Evolutionary conservation across 1,139 yeast genomes (phyloP).

Genomic region (Pichia sp.): DNA sequence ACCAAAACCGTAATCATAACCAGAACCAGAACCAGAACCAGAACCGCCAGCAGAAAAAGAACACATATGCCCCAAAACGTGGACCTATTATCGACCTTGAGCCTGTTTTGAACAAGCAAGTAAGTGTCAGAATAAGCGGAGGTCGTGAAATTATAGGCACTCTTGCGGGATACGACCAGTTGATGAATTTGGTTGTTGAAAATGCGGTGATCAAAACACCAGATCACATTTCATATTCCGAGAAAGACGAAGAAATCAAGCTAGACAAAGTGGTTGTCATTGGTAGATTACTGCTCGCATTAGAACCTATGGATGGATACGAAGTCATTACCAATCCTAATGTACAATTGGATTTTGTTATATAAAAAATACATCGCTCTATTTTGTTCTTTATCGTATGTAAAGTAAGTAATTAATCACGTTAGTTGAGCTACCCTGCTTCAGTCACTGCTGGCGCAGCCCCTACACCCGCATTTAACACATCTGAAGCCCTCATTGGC

Average conservation of each 20-base stretch:
- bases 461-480: slow-evolving; percentile 83
- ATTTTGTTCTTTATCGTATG: not conserved
- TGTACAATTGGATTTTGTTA: slow-evolving; percentile 13
- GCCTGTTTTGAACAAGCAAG: slow-evolving; percentile 67
- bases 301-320: slow-evolving; percentile 82
- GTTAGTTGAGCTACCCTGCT: not conserved
- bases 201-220: slow-evolving; percentile 60
- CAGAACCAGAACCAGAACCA: slow-evolving; percentile 8
- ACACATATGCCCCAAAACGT: slow-evolving; percentile 26
- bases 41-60: slow-evolving; percentile 15
- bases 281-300: slow-evolving; percentile 75
- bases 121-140: slow-evolving; percentile 81
- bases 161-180: slow-evolving; percentile 84
- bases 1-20: slow-evolving; percentile 2
- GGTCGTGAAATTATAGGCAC: slow-evolving; percentile 77
- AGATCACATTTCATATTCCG: slow-evolving; percentile 34
- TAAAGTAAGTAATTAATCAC: not conserved
- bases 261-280: slow-evolving; percentile 61
- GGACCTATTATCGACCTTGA: slow-evolving; percentile 85
- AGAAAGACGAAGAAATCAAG: slow-evolving; percentile 47
- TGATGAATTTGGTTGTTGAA: slow-evolving; percentile 89
- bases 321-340: slow-evolving; percentile 51
- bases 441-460: slow-evolving; percentile 65
- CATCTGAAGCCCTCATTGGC: slow-evolving; percentile 51
- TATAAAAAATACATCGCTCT: not conserved